These are phyloP conservation scores for Mycena olivaceomarginata DNA, from an alignment of 768 basidiomycete species.

Conservation along the genomic window DNA sequence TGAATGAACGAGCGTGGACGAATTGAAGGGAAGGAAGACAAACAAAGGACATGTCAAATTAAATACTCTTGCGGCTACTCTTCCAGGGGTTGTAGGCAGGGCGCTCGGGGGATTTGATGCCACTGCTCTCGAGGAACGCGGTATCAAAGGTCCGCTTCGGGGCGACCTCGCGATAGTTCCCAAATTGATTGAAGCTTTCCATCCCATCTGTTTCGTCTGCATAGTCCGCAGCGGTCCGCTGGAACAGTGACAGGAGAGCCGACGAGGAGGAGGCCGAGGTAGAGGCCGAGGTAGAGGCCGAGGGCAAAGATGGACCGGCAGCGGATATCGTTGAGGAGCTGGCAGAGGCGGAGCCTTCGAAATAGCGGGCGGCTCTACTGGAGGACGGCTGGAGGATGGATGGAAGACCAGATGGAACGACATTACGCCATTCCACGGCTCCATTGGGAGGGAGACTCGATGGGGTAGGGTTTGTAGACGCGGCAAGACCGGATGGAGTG, in stretches of 20 bases:
- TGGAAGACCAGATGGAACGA: no score
- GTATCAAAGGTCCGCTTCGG: constrained; percentile 5
- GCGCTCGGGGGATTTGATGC: constrained; percentile 17
- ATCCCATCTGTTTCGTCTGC: constrained; percentile 13
- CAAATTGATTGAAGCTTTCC: constrained; percentile 14
- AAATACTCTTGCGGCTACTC: background rate
- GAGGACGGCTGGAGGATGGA: no score
- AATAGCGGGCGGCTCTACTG: no score
- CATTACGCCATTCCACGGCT: no score
- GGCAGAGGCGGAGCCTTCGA: no score
- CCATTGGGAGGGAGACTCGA: no score
- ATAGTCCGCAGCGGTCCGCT: background rate
- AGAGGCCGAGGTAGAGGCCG: background rate
- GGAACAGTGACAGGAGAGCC: background rate
- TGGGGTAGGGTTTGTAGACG: no score
- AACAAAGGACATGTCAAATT: background rate
- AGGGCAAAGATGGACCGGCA: background rate
- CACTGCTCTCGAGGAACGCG: constrained; percentile 4
- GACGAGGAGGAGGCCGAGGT: background rate
- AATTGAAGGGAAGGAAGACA: background rate
- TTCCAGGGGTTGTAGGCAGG: constrained; percentile 17
- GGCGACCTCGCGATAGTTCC: constrained; percentile 5
- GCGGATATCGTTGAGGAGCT: no score
- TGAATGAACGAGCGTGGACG: background rate
- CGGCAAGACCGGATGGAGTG: no score